These are phyloP conservation scores for Fraxinus nigra DNA, from an alignment of 305 asterid genomes.

Conservation along the genomic window DNA sequence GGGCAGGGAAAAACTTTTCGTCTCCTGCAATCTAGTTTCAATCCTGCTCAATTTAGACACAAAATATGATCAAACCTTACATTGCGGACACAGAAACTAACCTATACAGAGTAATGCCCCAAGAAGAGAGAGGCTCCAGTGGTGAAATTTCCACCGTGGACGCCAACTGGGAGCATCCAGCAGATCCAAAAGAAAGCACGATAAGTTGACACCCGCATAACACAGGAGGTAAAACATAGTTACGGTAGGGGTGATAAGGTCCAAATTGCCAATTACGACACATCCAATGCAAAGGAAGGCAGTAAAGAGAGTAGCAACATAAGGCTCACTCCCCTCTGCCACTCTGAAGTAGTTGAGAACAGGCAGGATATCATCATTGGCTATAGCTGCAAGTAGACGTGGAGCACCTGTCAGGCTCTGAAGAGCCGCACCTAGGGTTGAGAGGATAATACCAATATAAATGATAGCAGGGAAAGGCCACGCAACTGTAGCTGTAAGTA, in stretches of 20 bases:
- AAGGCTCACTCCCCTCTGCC: slow-evolving; percentile 87
- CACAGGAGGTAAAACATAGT: slow-evolving; percentile 98
- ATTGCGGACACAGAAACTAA: slow-evolving; percentile 28
- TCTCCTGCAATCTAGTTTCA: not conserved
- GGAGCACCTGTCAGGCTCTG: slow-evolving; percentile 99
- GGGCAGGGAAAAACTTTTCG: not conserved
- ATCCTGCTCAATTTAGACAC: slow-evolving; percentile 9
- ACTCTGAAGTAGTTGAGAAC: slow-evolving; percentile 94
- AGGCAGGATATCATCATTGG: slow-evolving; percentile 95
- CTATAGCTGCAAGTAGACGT: slow-evolving; percentile 97
- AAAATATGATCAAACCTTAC: slow-evolving; percentile 7
- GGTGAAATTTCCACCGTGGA: slow-evolving; percentile 99
- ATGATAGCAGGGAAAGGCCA: slow-evolving; percentile 94
- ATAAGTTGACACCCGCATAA: slow-evolving; percentile 92
- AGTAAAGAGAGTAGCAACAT: slow-evolving; percentile 84
- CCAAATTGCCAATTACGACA: slow-evolving; percentile 90
- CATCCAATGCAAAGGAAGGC: slow-evolving; percentile 93
- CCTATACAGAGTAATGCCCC: slow-evolving; percentile 93
- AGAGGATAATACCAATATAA: slow-evolving; percentile 87
- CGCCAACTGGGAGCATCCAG: slow-evolving; percentile 99
- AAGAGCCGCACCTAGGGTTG: slow-evolving; percentile 98
- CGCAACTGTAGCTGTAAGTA: slow-evolving; percentile 93
- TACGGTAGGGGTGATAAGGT: slow-evolving; percentile 87
- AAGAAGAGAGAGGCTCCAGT: slow-evolving; percentile 97
- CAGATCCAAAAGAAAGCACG: slow-evolving; percentile 96